Conservation (phyloP, 2,329 filamentous ascomycete species). For the Paecilomyces sp. region DNA sequence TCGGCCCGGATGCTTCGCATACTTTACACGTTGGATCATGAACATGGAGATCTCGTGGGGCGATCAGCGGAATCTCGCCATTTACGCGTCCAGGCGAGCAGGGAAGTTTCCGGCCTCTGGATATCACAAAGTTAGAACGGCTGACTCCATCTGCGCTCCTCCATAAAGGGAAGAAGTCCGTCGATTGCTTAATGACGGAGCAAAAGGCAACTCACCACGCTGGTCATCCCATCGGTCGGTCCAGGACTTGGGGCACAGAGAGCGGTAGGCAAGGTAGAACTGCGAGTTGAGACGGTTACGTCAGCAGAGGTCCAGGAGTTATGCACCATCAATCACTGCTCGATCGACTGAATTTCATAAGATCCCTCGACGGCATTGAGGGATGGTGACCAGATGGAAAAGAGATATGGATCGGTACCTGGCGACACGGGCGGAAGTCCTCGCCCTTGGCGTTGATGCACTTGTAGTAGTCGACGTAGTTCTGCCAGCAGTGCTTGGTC, state of each 20-base stretch:
- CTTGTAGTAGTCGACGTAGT: conserved; percentile 99
- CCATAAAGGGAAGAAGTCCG: background rate
- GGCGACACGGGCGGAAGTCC: conserved; percentile 93
- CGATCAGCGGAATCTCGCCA: conserved; percentile 18
- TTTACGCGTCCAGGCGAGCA: conserved; percentile 40
- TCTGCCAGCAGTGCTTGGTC: conserved; percentile 99
- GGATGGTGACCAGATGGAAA: background rate
- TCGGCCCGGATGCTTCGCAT: conserved; percentile 23
- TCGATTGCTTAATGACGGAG: background rate
- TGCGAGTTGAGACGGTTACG: background rate
- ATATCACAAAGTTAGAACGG: conserved; percentile 4
- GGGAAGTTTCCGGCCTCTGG: conserved; percentile 53
- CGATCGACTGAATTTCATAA: background rate
- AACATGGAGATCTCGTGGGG: conserved; percentile 20
- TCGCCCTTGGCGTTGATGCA: conserved; percentile 98
- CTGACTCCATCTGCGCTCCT: background rate
- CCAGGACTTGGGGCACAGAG: conserved; percentile 94
- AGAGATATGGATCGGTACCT: conserved; percentile 53
- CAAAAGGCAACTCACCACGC: conserved; percentile 61
- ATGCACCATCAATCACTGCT: background rate
- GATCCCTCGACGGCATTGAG: background rate
- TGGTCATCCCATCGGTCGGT: conserved; percentile 94
- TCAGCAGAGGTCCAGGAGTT: background rate
- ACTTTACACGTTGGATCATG: conserved; percentile 33
- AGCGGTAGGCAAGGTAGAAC: conserved; percentile 94